Evolutionary conservation across 495 filamentous ascomycete genomes (phyloP).

Genomic region (Venustampulla echinocandica): DNA sequence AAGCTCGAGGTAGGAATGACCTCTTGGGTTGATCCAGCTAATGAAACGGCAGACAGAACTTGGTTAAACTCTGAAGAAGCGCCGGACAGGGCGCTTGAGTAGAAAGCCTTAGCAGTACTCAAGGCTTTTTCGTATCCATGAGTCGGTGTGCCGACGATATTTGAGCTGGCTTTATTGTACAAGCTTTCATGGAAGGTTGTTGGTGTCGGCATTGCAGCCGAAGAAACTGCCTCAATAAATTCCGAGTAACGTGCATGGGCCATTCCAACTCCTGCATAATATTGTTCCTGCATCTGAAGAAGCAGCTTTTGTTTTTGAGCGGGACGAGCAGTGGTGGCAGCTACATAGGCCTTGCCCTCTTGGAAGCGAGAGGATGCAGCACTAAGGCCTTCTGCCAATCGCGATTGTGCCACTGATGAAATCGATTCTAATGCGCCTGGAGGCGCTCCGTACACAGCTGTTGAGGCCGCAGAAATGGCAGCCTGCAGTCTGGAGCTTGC

Average conservation of each 20-base stretch:
- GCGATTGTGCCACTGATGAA: slow-evolving; percentile 55
- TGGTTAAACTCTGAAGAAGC: slow-evolving; percentile 11
- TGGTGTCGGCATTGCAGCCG: slow-evolving; percentile 44
- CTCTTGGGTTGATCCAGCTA: slow-evolving; percentile 2
- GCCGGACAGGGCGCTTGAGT: slow-evolving; percentile 24
- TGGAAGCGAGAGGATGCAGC: slow-evolving; percentile 58
- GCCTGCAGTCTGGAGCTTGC: slow-evolving; percentile 50
- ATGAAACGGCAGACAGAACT: slow-evolving; percentile 3
- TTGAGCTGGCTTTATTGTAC: slow-evolving; percentile 14
- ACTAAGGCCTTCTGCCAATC: slow-evolving; percentile 53
- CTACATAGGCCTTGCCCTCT: slow-evolving; percentile 47
- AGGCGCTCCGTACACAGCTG: slow-evolving; percentile 36
- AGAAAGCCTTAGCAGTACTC: slow-evolving; percentile 38
- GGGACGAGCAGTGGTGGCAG: slow-evolving; percentile 46
- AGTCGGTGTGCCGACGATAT: slow-evolving; percentile 25
- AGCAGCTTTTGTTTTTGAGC: slow-evolving; percentile 41
- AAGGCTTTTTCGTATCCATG: slow-evolving; percentile 32
- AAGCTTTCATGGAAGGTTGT: slow-evolving; percentile 25
- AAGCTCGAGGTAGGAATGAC: slow-evolving; percentile 12
- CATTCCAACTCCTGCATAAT: slow-evolving; percentile 67
- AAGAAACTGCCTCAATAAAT: slow-evolving; percentile 60
- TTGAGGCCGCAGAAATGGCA: slow-evolving; percentile 38
- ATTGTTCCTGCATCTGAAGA: slow-evolving; percentile 56
- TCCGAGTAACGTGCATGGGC: slow-evolving; percentile 71
- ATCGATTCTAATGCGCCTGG: slow-evolving; percentile 42